Conservation (phyloP, 2,329 filamentous ascomycete genomes). For the Lecanosticta acicola region DNA sequence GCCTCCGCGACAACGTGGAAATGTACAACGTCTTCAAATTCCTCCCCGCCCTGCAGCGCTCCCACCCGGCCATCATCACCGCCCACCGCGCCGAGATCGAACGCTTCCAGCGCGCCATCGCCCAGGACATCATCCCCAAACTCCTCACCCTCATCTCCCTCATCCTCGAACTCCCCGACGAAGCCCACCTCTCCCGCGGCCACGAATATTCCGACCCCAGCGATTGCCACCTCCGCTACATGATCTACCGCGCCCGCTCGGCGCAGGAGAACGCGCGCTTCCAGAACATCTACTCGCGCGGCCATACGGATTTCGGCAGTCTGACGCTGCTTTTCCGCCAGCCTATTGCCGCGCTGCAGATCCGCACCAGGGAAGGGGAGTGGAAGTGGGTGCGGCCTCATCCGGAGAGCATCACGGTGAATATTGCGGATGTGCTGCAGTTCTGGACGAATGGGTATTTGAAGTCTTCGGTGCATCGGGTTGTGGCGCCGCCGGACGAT, state of each 20-base stretch:
- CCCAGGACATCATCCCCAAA: conserved; percentile 52
- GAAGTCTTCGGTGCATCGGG: conserved; percentile 48
- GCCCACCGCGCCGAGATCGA: conserved; percentile 53
- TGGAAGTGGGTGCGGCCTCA: conserved; percentile 41
- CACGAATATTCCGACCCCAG: conserved; percentile 53
- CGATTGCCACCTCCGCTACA: conserved; percentile 28
- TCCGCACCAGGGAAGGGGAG: conserved; percentile 32
- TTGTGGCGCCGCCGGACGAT: conserved; percentile 45
- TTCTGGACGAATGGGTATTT: conserved; percentile 40
- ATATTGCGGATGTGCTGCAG: conserved; percentile 38
- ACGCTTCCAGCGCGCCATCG: conserved; percentile 46
- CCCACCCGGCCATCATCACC: conserved; percentile 34
- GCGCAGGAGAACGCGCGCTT: conserved; percentile 27
- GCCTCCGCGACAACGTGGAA: conserved; percentile 49
- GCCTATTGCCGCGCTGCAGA: conserved; percentile 38
- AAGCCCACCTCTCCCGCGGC: conserved; percentile 49
- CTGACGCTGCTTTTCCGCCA: conserved; percentile 42
- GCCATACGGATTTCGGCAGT: conserved; percentile 41
- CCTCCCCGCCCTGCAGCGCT: conserved; percentile 21
- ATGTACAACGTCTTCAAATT: conserved; percentile 56
- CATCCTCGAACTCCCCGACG: conserved; percentile 55
- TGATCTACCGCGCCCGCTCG: conserved; percentile 28
- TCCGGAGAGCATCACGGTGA: conserved; percentile 39
- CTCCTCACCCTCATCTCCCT: conserved; percentile 57
- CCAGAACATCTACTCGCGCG: conserved; percentile 29